Conservation (phyloP, 2,329 filamentous ascomycete species). For the Pseudogymnoascus sp. region DNA sequence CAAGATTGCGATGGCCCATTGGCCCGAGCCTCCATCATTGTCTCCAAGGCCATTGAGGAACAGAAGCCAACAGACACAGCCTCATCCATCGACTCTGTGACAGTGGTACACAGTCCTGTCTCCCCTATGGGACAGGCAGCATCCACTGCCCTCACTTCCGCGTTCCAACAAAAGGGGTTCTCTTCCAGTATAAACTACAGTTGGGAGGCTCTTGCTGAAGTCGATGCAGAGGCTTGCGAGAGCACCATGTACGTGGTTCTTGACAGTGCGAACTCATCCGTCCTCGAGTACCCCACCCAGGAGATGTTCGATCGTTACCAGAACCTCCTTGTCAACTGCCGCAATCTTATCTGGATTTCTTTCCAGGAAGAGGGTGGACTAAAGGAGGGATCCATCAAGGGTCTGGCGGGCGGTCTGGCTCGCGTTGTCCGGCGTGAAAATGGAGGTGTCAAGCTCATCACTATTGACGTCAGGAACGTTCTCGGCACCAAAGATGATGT, state of each 20-base stretch:
- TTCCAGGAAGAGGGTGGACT: neutral
- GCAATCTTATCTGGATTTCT: neutral
- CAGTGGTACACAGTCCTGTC: neutral
- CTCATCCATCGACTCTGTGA: neutral
- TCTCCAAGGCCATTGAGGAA: neutral
- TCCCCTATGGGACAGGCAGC: neutral
- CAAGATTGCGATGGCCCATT: neutral
- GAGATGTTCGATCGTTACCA: neutral
- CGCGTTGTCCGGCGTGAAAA: constrained; percentile 11
- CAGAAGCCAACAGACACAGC: neutral
- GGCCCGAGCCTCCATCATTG: neutral
- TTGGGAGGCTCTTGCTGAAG: neutral
- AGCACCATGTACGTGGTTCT: neutral
- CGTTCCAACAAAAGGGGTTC: neutral
- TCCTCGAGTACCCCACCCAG: neutral
- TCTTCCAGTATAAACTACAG: neutral
- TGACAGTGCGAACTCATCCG: neutral
- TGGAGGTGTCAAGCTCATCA: constrained; percentile 11
- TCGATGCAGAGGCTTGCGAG: neutral
- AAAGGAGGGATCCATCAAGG: neutral
- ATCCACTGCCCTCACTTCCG: neutral
- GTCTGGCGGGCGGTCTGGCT: constrained; percentile 9
- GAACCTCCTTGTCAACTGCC: neutral
- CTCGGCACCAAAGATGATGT: neutral
- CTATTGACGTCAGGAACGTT: constrained; percentile 10